Evolutionary conservation across 2,329 filamentous ascomycete species (phyloP), one percentile per base, ranked within the genome.

Genomic region (Fusarium veterinarium): DNA sequence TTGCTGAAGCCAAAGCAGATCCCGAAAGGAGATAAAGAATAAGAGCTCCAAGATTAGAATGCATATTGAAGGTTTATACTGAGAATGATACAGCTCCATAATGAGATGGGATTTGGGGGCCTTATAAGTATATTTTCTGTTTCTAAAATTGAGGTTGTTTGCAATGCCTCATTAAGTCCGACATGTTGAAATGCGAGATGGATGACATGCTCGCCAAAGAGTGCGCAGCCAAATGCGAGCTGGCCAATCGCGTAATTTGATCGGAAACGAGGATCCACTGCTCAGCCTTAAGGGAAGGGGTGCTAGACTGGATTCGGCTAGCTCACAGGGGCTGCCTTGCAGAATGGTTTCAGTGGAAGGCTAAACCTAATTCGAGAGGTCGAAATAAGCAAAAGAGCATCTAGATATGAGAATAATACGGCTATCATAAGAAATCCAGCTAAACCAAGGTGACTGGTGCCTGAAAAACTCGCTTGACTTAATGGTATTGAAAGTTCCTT

Each of bases 191-290:
- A 60, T 60, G 53, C 61, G 70, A 71, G 44, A 35, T 55, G 56
- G 49, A 57, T 45, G 38, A 40, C 28, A 33, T 44, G 44, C 46
- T 67, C 64, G 63, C 64, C 64, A 67, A 67, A 30, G 28, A 28
- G 8, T 67, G 20, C 71, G 71, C 23, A 66, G n/a, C 58, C 55
- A 69, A 74, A 31, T 72, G 71, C 71, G 71, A 73, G 59, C 71
- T 20, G 45, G 19, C 71, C 67, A 74, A 74, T 69, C 52, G 30
- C 14, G 16, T 23, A 11, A 19, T 37, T 37, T 5, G 14, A 57
- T 48, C 20, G 9, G 9, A 41, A 41, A 35, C n/a, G 20, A 48
- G 30, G 53, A 13, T 25, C 57, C 30, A 16, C 20, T 48, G 17
- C 70, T 69, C 59, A 73, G 70, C 70, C 69, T 51, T 70, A 62